Base-by-base conservation (phyloP, 345 rosid genomes). In the Acer campestre region DNA sequence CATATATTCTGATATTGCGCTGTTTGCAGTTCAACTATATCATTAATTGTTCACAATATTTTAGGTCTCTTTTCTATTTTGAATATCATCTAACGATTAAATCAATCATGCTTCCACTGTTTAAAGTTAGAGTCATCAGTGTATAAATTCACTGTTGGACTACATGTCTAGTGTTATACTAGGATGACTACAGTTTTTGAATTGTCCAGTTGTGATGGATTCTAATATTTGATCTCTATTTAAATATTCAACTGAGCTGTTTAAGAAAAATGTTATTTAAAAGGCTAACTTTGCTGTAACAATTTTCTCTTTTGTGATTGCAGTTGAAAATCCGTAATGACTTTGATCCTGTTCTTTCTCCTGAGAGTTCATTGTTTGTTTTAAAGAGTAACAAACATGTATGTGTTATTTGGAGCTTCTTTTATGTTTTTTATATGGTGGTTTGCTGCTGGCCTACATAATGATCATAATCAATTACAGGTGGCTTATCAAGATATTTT, bases 341-440 rank as follows among this genome's bases (percentile, higher is more conserved):
- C 90, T 97, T 97, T 87, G 99, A 97, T 82, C 99, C 99, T 18
- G 98, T 94, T 73, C 97, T 97, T 80, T 97, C 99, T 62, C 99
- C 99, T 1, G 98, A 97, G 92, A 97, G 99, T 84, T 97, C 99
- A 71, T 84, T 94, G 86, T 97, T 97, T 80, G 93, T 97, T 76
- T 84, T 97, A 82, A 97, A 97, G 93, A 92, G 98, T 82, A 87
- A 91, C 84, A 94, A 93, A 80, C 95, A 90, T 81, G 99, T 93
- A 91, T 83, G 90, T 23, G 75, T 44, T 25, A 44, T 40, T 13
- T 75, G 23, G 31, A 44, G 72, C 81, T 73, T 77, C 16, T 22
- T 22, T 44, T 17, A 40, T 18, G 31, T 67, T 48, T 65, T 35
- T 7, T 69, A 7, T 70, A 18, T 6, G 44, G 25, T 70, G 27